A percentile compares a stretch with the other conserved stretches of the same genome.
These are phyloP conservation scores for Gracilaria gracilis DNA, from an alignment of 23 red algal species.

Conservation along the genomic window DNA sequence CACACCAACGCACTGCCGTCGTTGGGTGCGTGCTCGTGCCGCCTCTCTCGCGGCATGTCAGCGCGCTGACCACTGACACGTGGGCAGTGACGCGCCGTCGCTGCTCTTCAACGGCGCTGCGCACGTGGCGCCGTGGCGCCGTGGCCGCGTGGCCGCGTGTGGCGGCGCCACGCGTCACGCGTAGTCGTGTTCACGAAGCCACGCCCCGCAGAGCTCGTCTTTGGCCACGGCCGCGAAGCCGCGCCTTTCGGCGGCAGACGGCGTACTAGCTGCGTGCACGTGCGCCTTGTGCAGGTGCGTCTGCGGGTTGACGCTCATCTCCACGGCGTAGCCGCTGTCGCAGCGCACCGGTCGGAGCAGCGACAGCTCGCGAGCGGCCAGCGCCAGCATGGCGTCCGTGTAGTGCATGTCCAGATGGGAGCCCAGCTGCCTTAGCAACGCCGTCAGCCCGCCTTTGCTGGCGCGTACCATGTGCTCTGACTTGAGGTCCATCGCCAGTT, in stretches of 20 bases:
- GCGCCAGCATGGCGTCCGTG: constrained; percentile 31
- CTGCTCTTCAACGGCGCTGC: no score
- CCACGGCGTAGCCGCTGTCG: constrained; percentile 8
- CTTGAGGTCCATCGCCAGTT: constrained; percentile 5
- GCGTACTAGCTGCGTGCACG: not conserved
- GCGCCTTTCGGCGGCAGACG: not conserved
- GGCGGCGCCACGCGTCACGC: not conserved
- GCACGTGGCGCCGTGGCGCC: no score
- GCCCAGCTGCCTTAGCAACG: constrained; percentile 1
- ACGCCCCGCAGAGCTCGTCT: constrained; percentile 23
- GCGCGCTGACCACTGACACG: not conserved
- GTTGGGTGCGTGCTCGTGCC: no score
- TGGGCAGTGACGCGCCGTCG: no score
- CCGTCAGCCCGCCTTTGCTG: not conserved
- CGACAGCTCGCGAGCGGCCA: constrained; percentile 37
- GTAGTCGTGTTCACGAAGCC: constrained; percentile 18
- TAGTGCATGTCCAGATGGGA: constrained; percentile 9
- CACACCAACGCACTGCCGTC: no score
- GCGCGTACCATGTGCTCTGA: constrained; percentile 10
- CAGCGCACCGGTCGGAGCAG: constrained; percentile 12
- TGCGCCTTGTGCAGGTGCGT: constrained; percentile 55
- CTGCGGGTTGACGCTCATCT: constrained; percentile 26
- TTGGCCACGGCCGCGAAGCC: constrained; percentile 24
- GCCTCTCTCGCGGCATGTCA: not conserved
- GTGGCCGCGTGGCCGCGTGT: no score